phyloP scores from a whole-genome alignment of 176 grass and related monocot species.

The Zoysia japonica region DNA sequence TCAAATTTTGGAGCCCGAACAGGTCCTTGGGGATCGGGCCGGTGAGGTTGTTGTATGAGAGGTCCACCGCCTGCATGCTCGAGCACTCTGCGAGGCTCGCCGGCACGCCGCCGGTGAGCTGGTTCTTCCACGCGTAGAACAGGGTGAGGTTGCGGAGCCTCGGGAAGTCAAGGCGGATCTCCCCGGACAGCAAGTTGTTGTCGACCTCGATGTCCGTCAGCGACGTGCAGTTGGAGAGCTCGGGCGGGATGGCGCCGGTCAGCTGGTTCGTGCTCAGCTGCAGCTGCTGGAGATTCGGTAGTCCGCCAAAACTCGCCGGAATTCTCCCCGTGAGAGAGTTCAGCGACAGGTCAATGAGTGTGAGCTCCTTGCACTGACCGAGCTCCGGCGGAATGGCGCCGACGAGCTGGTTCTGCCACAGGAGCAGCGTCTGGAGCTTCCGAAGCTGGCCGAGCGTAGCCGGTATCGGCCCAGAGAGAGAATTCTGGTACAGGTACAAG shows the following conservation, averaged over 20 bases:
- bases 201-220: constrained; percentile 84
- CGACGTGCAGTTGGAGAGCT: constrained; percentile 81
- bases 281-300: constrained; percentile 72
- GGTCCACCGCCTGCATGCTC: constrained; percentile 76
- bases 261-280: constrained; percentile 93
- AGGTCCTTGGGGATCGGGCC: constrained; percentile 69
- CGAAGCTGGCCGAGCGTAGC: constrained; percentile 52
- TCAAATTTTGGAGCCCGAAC: constrained; percentile 77
- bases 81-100: constrained; percentile 57
- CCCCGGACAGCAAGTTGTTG: constrained; percentile 84
- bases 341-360: constrained; percentile 74
- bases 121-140: constrained; percentile 96
- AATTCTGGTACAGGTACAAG: constrained; percentile 96
- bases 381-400: constrained; percentile 73
- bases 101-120: constrained; percentile 77
- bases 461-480: constrained; percentile 72
- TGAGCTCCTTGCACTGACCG: constrained; percentile 65
- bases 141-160: constrained; percentile 73
- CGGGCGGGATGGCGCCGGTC: constrained; percentile 62
- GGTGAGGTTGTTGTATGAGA: constrained; percentile 89
- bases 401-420: constrained; percentile 92
- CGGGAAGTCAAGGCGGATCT: constrained; percentile 72
- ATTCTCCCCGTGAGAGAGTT: constrained; percentile 78
- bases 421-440: constrained; percentile 77
- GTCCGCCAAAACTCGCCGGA: constrained; percentile 54